A percentile compares a stretch with the other conserved stretches of the same genome.
Evolutionary conservation across 139 green algal genomes (phyloP).

Genomic region (Closterium sp.): DNA sequence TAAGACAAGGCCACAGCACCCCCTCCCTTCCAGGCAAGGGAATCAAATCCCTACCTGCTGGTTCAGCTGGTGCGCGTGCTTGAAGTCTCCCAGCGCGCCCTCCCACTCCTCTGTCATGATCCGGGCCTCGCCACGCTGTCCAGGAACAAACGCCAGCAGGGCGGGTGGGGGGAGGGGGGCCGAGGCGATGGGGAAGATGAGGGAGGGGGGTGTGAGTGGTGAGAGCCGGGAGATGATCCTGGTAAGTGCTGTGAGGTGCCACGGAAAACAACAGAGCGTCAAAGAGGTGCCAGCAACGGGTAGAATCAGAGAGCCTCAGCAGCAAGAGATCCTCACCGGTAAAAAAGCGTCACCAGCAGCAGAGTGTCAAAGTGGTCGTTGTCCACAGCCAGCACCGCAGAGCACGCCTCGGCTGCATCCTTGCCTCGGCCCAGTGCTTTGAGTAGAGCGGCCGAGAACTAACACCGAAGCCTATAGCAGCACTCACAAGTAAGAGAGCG

Average conservation of each 20-base stretch:
- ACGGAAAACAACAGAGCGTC: too few species aligned
- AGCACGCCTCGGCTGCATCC: background rate
- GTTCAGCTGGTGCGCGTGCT: conserved; percentile 30
- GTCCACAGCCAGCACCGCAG: background rate
- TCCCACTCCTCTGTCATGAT: conserved; percentile 48
- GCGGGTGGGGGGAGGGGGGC: too few species aligned
- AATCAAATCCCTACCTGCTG: conserved; percentile 39
- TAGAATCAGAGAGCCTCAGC: too few species aligned
- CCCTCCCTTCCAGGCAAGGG: too few species aligned
- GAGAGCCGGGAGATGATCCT: background rate
- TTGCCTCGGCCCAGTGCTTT: background rate
- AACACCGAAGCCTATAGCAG: background rate
- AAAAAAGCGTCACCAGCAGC: too few species aligned
- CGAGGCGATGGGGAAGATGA: background rate
- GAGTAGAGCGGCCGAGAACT: background rate
- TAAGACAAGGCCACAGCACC: too few species aligned
- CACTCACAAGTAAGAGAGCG: background rate
- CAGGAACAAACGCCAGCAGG: too few species aligned
- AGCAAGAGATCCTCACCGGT: too few species aligned
- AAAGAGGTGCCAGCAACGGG: too few species aligned
- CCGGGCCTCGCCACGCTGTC: conserved; percentile 40
- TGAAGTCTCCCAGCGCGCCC: conserved; percentile 35
- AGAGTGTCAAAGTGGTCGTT: background rate
- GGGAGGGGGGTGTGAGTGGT: too few species aligned
- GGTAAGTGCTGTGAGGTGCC: background rate